These are phyloP conservation scores for Amaranthus tricolor DNA, from an alignment of 179 eudicot species.

Conservation along the genomic window DNA sequence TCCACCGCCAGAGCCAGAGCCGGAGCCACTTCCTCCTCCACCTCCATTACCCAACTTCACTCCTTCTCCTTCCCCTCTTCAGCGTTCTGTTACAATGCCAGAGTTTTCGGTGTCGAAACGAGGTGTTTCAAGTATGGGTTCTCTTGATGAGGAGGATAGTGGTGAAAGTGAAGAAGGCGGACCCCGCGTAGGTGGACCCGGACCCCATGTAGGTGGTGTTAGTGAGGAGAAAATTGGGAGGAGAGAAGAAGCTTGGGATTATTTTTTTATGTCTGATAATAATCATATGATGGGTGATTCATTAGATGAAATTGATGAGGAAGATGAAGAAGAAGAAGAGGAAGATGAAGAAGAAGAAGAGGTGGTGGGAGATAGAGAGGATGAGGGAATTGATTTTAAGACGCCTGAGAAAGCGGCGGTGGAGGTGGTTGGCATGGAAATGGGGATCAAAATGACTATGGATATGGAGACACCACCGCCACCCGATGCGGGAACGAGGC, in stretches of 20 bases:
- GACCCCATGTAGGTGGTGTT: slow-evolving; percentile 6
- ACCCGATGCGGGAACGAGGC: slow-evolving; percentile 29
- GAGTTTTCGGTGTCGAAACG: slow-evolving; percentile 43
- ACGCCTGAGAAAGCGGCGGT: slow-evolving; percentile 64
- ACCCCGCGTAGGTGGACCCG: slow-evolving; percentile 32
- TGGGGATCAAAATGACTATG: slow-evolving; percentile 14
- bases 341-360: slow-evolving; percentile 38
- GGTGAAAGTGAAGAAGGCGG: slow-evolving; percentile 33
- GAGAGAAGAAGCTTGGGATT: slow-evolving; percentile 66
- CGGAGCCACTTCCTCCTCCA: slow-evolving; percentile 69
- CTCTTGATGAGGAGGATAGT: slow-evolving; percentile 20
- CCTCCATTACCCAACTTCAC: slow-evolving; percentile 61
- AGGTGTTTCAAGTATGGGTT: slow-evolving; percentile 54
- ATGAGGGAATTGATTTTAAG: slow-evolving; percentile 41
- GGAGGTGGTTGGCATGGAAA: slow-evolving; percentile 36
- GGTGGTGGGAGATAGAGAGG: slow-evolving; percentile 16
- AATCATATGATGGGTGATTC: slow-evolving; percentile 35
- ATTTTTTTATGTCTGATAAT: slow-evolving; percentile 55
- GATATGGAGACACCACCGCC: slow-evolving; percentile 26
- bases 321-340: slow-evolving; percentile 36
- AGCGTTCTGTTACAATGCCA: slow-evolving; percentile 87
- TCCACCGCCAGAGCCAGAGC: slow-evolving; percentile 41
- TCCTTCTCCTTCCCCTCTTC: slow-evolving; percentile 61
- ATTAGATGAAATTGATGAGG: slow-evolving; percentile 41
- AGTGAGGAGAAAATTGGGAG: slow-evolving; percentile 14